Evolutionary conservation across 768 basidiomycete species (phyloP).

Genomic region (Tephrocybe sp.): DNA sequence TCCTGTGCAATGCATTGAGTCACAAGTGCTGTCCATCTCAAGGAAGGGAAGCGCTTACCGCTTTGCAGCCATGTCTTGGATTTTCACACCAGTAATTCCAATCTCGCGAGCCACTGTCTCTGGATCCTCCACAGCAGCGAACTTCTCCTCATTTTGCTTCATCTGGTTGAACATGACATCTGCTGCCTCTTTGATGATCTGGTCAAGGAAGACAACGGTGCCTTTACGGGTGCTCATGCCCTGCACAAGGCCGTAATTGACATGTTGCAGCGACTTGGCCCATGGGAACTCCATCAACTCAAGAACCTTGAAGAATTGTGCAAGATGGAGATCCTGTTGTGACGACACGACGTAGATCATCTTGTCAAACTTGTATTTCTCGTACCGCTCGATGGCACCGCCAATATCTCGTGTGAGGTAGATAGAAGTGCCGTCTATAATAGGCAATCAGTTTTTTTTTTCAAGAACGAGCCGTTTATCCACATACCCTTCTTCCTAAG

Average conservation of each 20-base stretch:
- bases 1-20: slow-evolving; percentile 41
- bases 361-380: slow-evolving; percentile 82
- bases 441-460: background rate
- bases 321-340: slow-evolving; percentile 83
- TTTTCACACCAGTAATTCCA: slow-evolving; percentile 94
- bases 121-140: slow-evolving; percentile 84
- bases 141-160: slow-evolving; percentile 93
- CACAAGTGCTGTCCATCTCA: background rate
- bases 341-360: slow-evolving; percentile 94
- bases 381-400: slow-evolving; percentile 88
- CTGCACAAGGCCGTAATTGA: slow-evolving; percentile 89
- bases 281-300: slow-evolving; percentile 88
- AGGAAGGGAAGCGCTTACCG: slow-evolving; percentile 47
- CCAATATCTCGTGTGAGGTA: slow-evolving; percentile 96
- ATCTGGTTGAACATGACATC: slow-evolving; percentile 96
- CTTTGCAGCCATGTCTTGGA: slow-evolving; percentile 96
- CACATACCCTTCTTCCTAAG: slow-evolving; percentile 77
- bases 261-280: slow-evolving; percentile 80
- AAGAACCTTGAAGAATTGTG: slow-evolving; percentile 93
- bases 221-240: slow-evolving; percentile 96
- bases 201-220: slow-evolving; percentile 91
- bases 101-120: slow-evolving; percentile 77
- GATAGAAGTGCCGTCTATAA: slow-evolving; percentile 85
- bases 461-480: background rate
- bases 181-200: slow-evolving; percentile 88